Evolutionary conservation across 768 basidiomycete species (phyloP), one percentile per base, ranked within the genome.

Genomic region (Dacryopinax spathularia): DNA sequence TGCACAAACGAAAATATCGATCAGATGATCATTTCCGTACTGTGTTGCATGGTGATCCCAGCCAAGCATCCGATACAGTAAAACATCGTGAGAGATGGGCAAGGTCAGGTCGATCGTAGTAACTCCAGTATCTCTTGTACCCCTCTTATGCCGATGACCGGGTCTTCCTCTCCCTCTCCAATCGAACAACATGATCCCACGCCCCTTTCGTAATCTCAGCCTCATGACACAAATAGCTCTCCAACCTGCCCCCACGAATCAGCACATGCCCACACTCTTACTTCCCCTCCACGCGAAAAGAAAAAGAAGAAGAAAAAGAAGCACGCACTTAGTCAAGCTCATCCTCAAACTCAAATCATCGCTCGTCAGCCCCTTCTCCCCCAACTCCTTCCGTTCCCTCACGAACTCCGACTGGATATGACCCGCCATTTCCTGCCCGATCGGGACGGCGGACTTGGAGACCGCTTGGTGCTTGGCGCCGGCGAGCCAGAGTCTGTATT

Each of bases 351-450:
- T 79, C 60, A 91, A 76, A 65, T 88, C 82, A 22, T 89, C 83
- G 0, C 83, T 74, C 25, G 81, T 78, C 20, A 76, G 70, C 13
- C 71, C 72, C 15, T 68, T 70, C 62, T 77, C 70, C 22, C 39
- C 39, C 13, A 15, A 22, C 43, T 72, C 70, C 70, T 77, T 77
- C 60, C 80, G 72, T 60, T 75, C 73, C 63, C 68, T 70, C 29
- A 81, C 86, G 69, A 91, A 91, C 63, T 89, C 87, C 4, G 85
- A 79, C 77, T 89, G 86, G 34, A 91, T 86, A 67, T 84, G 76
- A 89, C 91, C 61, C 7, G 65, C 48, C 29, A 56, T 56, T 18
- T 29, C 48, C 20, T 6, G 3, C 31, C 13, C 20, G 48, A 56
- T 56, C 25, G 22, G 48, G 2, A 56, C 39, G 18, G 39, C 48